Evolutionary conservation across 176 grass and related monocot genomes (phyloP), one percentile per base, ranked within the genome.

Genomic region (Oryza glaberrima): DNA sequence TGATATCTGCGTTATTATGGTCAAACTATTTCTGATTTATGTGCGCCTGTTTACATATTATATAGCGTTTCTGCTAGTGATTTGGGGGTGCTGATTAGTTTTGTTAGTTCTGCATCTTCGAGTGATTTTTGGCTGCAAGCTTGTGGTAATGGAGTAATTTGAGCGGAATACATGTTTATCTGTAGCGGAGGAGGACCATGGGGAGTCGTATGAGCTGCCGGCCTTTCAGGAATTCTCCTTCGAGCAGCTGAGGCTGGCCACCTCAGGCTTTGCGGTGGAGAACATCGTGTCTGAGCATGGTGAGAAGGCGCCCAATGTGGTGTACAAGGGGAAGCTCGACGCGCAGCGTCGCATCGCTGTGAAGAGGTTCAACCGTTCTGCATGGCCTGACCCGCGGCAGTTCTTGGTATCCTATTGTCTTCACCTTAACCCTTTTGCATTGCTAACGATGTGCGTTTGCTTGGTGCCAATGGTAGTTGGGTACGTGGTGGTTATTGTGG

Each of bases 241-340:
- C 30, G 93, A 98, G 81, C 93, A 98, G 89, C 75, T 98, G 71
- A 74, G 96, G 14, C 81, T 98, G 13, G 96, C 96, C 5, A 98
- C 96, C 3, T 90, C 93, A 0, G 96, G 96, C 11, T 98, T 98
- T 26, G 93, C 91, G 0, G 87, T 87, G 2, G 93, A 95, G 77
- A 98, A 98, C 81, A 95, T 95, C 35, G 96, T 98, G 20, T 98
- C 96, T 2, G 96, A 98, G 87, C 93, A 95, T 0, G 96, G 96
- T 4, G 96, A 95, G 87, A 98, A 98, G 88, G 96, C 96, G 11
- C 96, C 96, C 66, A 98, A 98, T 88, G 96, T 98, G 12, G 93
- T 98, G 3, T 98, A 95, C 89, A 98, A 95, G 84, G 96, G 96
- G n/a, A 98, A 95, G 84, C 81, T 98, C 70, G 93, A 91, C 46